These are phyloP conservation scores for Cyathus striatus DNA, from an alignment of 768 basidiomycete genomes.

Conservation along the genomic window DNA sequence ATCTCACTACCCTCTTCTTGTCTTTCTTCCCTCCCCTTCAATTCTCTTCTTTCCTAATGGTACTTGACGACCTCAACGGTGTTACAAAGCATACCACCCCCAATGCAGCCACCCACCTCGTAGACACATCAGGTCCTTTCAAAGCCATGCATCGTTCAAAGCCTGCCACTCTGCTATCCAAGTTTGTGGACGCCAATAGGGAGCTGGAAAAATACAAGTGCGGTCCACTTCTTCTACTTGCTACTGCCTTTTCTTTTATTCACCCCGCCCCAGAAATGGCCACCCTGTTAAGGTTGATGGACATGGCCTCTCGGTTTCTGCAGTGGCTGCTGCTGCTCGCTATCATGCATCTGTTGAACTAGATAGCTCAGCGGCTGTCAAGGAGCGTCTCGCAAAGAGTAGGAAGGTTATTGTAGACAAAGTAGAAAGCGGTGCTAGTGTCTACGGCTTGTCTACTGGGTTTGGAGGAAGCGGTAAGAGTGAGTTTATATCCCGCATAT, in stretches of 20 bases:
- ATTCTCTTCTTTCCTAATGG: conserved; percentile 10
- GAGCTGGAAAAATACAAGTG: conserved; percentile 58
- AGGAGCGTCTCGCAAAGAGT: conserved; percentile 53
- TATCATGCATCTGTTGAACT: conserved; percentile 41
- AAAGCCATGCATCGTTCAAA: conserved; percentile 5
- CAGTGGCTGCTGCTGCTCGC: conserved; percentile 64
- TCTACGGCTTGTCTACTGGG: conserved; percentile 81
- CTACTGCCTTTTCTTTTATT: conserved; percentile 39
- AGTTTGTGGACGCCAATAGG: conserved; percentile 41
- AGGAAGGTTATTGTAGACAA: conserved; percentile 67
- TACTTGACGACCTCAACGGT: conserved; percentile 18
- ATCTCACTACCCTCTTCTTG: background rate
- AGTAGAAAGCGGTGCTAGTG: conserved; percentile 59
- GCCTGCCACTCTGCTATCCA: conserved; percentile 16
- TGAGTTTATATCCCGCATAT: conserved; percentile 3
- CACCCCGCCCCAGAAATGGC: conserved; percentile 35
- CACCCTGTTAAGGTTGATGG: conserved; percentile 59
- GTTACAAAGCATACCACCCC: conserved; percentile 11
- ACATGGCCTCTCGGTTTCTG: conserved; percentile 57
- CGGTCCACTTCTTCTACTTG: conserved; percentile 23
- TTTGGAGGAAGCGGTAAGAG: conserved; percentile 66
- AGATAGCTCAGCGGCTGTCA: conserved; percentile 31
- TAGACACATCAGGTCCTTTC: conserved; percentile 2
- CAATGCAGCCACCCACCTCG: conserved; percentile 5
- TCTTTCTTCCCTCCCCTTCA: background rate